Base-by-base conservation (phyloP, 192 early-diverging fungal species). In the Helicostylum pulchrum region DNA sequence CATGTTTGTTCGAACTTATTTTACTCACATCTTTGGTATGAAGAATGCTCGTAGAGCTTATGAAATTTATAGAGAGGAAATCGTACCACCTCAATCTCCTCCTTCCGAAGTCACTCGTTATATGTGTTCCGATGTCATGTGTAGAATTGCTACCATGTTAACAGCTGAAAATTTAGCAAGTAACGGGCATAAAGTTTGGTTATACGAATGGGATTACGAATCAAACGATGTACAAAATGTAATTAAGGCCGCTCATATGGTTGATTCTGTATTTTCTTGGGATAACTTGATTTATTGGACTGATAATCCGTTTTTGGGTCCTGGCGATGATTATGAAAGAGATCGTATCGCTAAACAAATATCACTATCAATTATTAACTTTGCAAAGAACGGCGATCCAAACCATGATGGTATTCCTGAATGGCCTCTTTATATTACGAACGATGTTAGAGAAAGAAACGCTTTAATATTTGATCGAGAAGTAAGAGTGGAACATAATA, bases 371-470 rank as follows among this genome's bases (percentile, higher is more conserved):
- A 68, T 73, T 30, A 58, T 75, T 2, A 52, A 62, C 1, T 79
- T 79, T 60, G 77, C 77, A 2, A 72, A 70, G 55, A 68, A 71
- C 1, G 71, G 77, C 11, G 66, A 78, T 19, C 77, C 77, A 0
- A 76, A 78, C 36, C 77, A 70, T 46, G n/a, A 19, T 3, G 68
- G 68, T 1, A 70, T 70, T 23, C 68, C 68, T n/a, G 39, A 56
- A 8, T 70, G 68, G 68, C 68, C 68, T 0, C 31, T 55, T 1
- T 70, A 70, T 30, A 14, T 48, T 1, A 52, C 21, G 4, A 11
- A 36, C 5, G 52, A 62, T n/a, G 34, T 42, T 0, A 42, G 23
- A 10, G 53, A 53, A 20, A 45, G 68, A 11, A 32, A 70, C 12
- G 39, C 61, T 2, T 26, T 70, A 21, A 36, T 70, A 7, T 70